Evolutionary conservation across 352 stramenopile species (phyloP), one percentile per base, ranked within the genome.

Genomic region (Lagenidium giganteum): DNA sequence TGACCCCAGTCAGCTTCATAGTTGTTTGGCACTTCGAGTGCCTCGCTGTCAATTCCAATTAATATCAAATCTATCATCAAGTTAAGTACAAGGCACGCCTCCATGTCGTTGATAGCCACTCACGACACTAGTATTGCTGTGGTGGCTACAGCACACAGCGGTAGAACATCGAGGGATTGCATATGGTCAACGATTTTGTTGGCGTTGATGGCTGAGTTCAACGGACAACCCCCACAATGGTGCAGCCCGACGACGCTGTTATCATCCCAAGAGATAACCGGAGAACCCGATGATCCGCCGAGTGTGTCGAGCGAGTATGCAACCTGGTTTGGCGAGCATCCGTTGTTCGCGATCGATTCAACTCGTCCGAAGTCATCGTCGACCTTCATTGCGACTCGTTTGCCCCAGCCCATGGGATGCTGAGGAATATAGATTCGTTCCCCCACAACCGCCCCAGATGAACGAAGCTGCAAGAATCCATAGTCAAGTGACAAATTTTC

Each of bases 121-220:
- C n/a, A n/a, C n/a, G n/a, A n/a, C n/a, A n/a, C n/a, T n/a, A n/a
- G n/a, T n/a, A n/a, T n/a, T n/a, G n/a, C n/a, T n/a, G n/a, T n/a
- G n/a, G n/a, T n/a, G n/a, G n/a, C n/a, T n/a, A n/a, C n/a, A n/a
- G n/a, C n/a, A n/a, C n/a, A n/a, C n/a, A n/a, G n/a, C n/a, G n/a
- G n/a, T n/a, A n/a, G n/a, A n/a, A n/a, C n/a, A n/a, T n/a, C n/a
- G n/a, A n/a, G n/a, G n/a, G n/a, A n/a, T n/a, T n/a, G n/a, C n/a
- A n/a, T n/a, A n/a, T n/a, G n/a, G n/a, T n/a, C 54, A 8, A 87
- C 37, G 38, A 92, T 70, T 31, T 77, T 77, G 43, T 84, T 54
- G 33, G 51, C 72, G 51, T 87, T 87, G 41, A 90, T 76, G 9
- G 71, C 75, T 2, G 70, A 83, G 44, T 92, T 92, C n/a, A n/a